Conservation (phyloP, 2,329 filamentous ascomycete genomes). For the Colletotrichum somersetense region DNA sequence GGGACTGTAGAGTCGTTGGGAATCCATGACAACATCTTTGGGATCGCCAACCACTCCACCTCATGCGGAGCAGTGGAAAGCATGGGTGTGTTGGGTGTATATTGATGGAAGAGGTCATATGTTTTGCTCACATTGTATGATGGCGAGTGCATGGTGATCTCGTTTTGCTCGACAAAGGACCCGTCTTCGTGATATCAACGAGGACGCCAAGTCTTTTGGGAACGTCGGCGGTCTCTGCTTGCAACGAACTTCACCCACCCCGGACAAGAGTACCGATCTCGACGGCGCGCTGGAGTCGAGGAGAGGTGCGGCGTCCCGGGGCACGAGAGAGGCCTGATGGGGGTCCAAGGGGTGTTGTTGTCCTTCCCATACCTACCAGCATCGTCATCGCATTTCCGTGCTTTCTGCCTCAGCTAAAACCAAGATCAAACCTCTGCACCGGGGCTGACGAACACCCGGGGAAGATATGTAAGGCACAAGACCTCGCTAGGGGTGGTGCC, state of each 20-base stretch:
- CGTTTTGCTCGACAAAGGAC: neutral
- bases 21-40: neutral
- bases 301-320: neutral
- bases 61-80: too few species aligned
- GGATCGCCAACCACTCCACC: neutral
- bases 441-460: too few species aligned
- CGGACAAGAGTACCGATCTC: too few species aligned
- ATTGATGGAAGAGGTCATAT: neutral
- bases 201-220: neutral
- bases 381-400: neutral
- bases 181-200: neutral
- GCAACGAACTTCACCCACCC: neutral
- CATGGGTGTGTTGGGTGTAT: neutral
- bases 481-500: too few species aligned
- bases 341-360: too few species aligned
- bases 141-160: neutral
- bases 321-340: too few species aligned
- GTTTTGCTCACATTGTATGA: neutral
- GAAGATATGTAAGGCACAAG: neutral
- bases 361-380: too few species aligned
- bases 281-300: neutral
- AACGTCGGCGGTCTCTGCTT: too few species aligned
- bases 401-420: too few species aligned
- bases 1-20: neutral
- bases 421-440: neutral